Conservation (phyloP, 345 rosid species). For the Salix brachista region DNA sequence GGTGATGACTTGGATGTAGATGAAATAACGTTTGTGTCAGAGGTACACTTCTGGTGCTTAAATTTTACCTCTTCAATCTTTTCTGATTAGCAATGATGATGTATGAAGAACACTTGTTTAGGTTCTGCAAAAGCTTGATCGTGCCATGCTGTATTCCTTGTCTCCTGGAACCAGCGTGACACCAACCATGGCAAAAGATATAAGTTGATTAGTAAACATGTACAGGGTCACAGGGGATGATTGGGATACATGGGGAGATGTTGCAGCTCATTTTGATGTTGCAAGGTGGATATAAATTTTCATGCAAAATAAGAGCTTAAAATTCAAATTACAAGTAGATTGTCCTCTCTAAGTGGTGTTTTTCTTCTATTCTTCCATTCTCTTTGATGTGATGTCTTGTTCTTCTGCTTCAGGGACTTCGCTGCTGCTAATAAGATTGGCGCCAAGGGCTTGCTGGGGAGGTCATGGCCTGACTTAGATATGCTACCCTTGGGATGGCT, state of each 20-base stretch:
- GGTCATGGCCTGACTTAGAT: conserved; percentile 91
- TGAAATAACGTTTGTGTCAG: conserved; percentile 64
- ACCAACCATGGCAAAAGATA: conserved; percentile 73
- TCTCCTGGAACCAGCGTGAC: conserved; percentile 88
- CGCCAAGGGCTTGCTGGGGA: conserved; percentile 55
- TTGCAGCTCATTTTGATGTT: conserved; percentile 71
- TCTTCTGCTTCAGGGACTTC: conserved; percentile 51
- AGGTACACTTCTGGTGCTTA: conserved; percentile 33
- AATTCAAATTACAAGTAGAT: conserved; percentile 6
- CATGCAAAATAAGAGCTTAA: neutral
- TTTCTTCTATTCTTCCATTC: conserved; percentile 1
- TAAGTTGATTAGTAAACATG: conserved; percentile 66
- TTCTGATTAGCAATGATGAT: conserved; percentile 9
- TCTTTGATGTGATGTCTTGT: conserved; percentile 5
- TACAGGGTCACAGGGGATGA: conserved; percentile 83
- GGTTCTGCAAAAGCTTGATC: conserved; percentile 66
- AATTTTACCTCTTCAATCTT: conserved; percentile 11
- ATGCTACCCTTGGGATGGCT: conserved; percentile 95
- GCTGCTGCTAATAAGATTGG: conserved; percentile 65
- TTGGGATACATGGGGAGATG: conserved; percentile 85
- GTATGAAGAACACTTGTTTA: conserved; percentile 25
- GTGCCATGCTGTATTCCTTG: conserved; percentile 72
- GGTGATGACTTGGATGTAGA: conserved; percentile 69
- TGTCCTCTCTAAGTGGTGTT: neutral
- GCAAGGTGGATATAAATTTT: conserved; percentile 47